phyloP scores from a whole-genome alignment of 2,329 filamentous ascomycete genomes.

The Neonectria neomacrospora region DNA sequence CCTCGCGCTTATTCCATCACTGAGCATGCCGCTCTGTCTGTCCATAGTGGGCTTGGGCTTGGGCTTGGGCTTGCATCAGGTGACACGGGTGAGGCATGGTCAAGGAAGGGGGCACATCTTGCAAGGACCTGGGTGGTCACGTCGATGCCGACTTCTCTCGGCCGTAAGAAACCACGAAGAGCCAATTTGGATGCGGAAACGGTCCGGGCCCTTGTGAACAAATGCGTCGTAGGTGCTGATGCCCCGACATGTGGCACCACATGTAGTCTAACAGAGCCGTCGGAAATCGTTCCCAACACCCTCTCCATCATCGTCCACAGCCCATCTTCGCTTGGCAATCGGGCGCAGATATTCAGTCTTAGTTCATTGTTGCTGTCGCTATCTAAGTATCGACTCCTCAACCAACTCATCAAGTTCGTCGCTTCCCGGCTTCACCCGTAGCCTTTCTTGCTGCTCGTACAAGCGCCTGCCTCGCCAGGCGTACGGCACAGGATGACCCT shows the following conservation, averaged over 20 bases:
- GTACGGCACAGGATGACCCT: constrained; percentile 30
- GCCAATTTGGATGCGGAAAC: neutral
- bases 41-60: no score
- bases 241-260: neutral
- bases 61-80: neutral
- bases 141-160: neutral
- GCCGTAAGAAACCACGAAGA: neutral
- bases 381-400: constrained; percentile 15
- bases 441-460: constrained; percentile 17
- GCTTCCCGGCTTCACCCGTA: constrained; percentile 24
- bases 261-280: no score
- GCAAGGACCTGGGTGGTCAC: neutral
- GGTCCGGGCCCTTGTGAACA: neutral
- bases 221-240: neutral
- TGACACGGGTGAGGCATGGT: neutral
- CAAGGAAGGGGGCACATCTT: neutral
- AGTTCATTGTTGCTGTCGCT: constrained; percentile 21
- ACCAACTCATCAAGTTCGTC: constrained; percentile 7
- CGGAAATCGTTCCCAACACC: neutral
- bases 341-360: constrained; percentile 15
- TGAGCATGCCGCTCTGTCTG: neutral
- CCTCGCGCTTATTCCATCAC: constrained; percentile 4
- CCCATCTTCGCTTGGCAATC: no score
- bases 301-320: neutral
- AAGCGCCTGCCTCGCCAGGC: constrained; percentile 20